Evolutionary conservation across 768 basidiomycete genomes (phyloP).

Genomic region (Suillus discolor): DNA sequence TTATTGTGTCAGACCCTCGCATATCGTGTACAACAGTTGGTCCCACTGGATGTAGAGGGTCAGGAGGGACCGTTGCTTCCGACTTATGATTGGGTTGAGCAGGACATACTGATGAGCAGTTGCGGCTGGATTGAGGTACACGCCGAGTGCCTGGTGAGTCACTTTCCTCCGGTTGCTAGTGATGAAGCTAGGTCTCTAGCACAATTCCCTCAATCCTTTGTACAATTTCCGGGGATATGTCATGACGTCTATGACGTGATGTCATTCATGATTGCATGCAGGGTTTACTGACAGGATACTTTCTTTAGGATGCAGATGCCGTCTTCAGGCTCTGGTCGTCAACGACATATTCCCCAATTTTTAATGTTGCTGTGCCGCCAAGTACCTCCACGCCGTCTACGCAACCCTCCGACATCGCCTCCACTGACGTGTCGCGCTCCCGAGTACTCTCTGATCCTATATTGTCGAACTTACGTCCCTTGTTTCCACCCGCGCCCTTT

Average conservation of each 20-base stretch:
- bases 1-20: slow-evolving; percentile 63
- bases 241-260: slow-evolving; percentile 8
- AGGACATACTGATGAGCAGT: slow-evolving; percentile 65
- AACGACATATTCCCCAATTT: slow-evolving; percentile 44
- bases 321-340: slow-evolving; percentile 37
- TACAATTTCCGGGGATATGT: neutral
- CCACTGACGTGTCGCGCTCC: slow-evolving; percentile 32
- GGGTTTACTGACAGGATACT: slow-evolving; percentile 12
- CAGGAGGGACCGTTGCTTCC: slow-evolving; percentile 69
- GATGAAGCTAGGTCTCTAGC: neutral
- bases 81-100: slow-evolving; percentile 76
- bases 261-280: neutral
- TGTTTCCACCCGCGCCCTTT: slow-evolving; percentile 79
- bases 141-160: slow-evolving; percentile 66
- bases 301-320: slow-evolving; percentile 29
- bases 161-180: neutral
- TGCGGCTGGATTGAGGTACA: slow-evolving; percentile 78
- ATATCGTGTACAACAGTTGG: slow-evolving; percentile 70
- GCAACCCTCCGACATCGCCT: slow-evolving; percentile 27
- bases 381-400: slow-evolving; percentile 25
- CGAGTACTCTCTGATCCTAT: slow-evolving; percentile 32
- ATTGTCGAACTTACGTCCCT: slow-evolving; percentile 56
- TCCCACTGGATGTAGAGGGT: slow-evolving; percentile 57
- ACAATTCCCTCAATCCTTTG: slow-evolving; percentile 2
- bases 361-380: slow-evolving; percentile 47